phyloP scores from a whole-genome alignment of 2,329 filamentous ascomycete genomes.

The Claviceps fusiformis region DNA sequence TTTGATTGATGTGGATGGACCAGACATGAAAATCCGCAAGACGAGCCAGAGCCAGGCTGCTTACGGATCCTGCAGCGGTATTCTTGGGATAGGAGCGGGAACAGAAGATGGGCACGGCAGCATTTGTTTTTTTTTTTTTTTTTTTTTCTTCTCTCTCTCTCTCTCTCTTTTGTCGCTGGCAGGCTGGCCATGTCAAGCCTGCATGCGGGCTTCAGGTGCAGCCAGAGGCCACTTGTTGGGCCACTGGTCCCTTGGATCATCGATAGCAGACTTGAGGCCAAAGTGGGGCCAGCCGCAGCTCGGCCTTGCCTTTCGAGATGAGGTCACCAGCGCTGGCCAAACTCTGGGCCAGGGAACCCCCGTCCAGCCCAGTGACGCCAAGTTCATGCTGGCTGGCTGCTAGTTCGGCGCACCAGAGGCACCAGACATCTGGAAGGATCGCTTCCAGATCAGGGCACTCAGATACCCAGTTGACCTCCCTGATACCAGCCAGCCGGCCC shows the following conservation, averaged over 20 bases:
- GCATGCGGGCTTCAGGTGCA: too few species aligned
- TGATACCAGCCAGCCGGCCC: neutral
- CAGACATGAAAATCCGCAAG: neutral
- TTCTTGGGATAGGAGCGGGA: neutral
- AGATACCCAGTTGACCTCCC: too few species aligned
- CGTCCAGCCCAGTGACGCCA: neutral
- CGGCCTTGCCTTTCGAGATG: neutral
- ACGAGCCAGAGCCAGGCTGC: neutral
- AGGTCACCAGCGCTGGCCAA: conserved; percentile 1
- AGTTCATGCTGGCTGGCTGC: neutral
- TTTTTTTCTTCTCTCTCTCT: neutral
- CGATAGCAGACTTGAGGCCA: neutral
- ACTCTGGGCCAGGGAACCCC: neutral
- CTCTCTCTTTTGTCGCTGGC: too few species aligned
- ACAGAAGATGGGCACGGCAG: neutral
- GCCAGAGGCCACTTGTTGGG: too few species aligned
- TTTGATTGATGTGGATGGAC: neutral
- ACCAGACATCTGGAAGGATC: neutral
- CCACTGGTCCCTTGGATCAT: neutral
- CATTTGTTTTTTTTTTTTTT: neutral
- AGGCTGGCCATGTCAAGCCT: neutral
- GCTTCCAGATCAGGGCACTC: too few species aligned
- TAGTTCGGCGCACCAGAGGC: too few species aligned
- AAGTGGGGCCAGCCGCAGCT: neutral
- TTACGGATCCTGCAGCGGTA: neutral